Evolutionary conservation across 495 filamentous ascomycete species (phyloP), one percentile per base, ranked within the genome.

Genomic region (Bryoglossum gracile): DNA sequence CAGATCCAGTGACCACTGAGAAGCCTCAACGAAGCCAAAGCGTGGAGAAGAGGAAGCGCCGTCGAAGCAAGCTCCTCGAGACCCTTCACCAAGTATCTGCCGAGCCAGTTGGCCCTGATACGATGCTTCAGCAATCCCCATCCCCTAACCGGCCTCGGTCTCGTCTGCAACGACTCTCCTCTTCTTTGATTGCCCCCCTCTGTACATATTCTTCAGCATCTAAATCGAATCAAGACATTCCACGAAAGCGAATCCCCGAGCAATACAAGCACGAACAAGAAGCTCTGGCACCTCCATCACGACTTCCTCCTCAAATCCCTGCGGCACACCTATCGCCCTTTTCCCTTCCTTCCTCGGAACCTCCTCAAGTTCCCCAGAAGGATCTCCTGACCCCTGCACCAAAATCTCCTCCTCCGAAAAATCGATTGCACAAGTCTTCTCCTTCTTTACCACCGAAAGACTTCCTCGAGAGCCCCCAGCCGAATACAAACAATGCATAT

Each of bases 81-180:
- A n/a, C n/a, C n/a, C n/a, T n/a, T n/a, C 26, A 30, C 5, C 26
- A 30, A 30, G 26, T 30, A 13, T 6, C 26, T 30, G 11, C 10
- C 18, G n/a, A 19, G n/a, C n/a, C n/a, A n/a, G n/a, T n/a, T n/a
- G n/a, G n/a, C n/a, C n/a, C n/a, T n/a, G 38, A 17, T 22, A 41
- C 23, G 38, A n/a, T 41, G 26, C 13, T 13, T 6, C 26, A 5
- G 6, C 26, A 30, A 13, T 30, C 26, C 13, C 26, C 5, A 30
- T 13, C 26, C 38, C 38, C 18, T 11, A 41, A n/a, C n/a, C n/a
- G 19, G 19, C 38, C 38, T 19, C 38, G 11, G 3, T 41, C 38
- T 19, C 38, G 38, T 9, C 38, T 41, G 38, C 38, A 41, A 19
- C n/a, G 38, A 41, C 38, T 41, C 19, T 41, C 38, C 19, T 41